A percentile compares a stretch with the other conserved stretches of the same genome.
phyloP scores from a whole-genome alignment of 2,329 filamentous ascomycete genomes.

The Phialophora macrospora region DNA sequence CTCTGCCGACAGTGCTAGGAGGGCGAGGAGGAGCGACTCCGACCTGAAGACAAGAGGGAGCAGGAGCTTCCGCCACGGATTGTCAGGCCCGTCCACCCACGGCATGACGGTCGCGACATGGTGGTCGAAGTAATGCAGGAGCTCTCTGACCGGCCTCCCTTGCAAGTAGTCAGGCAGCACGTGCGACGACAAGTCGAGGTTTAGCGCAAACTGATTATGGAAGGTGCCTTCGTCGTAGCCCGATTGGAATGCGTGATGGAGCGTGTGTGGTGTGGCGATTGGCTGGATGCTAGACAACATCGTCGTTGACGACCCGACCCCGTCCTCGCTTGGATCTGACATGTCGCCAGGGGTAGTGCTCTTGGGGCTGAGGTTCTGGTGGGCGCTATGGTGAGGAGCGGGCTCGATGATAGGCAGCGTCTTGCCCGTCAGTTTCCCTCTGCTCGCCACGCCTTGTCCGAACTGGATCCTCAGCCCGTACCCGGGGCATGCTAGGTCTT shows the following conservation, averaged over 20 bases:
- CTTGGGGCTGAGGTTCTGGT: slow-evolving; percentile 10
- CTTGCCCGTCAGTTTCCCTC: slow-evolving; percentile 30
- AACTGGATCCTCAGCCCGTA: slow-evolving; percentile 45
- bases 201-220: slow-evolving; percentile 25
- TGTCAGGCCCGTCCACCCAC: slow-evolving; percentile 41
- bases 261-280: slow-evolving; percentile 6
- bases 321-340: slow-evolving; percentile 6
- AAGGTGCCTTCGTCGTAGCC: slow-evolving; percentile 15
- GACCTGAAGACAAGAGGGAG: slow-evolving; percentile 39
- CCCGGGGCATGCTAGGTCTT: slow-evolving; percentile 44
- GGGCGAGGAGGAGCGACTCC: slow-evolving; percentile 37
- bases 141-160: slow-evolving; percentile 28
- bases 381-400: not conserved
- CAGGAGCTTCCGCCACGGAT: slow-evolving; percentile 41
- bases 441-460: slow-evolving; percentile 43
- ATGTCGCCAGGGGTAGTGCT: slow-evolving; percentile 2
- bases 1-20: slow-evolving; percentile 40
- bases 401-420: slow-evolving; percentile 33
- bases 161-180: slow-evolving; percentile 19
- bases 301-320: slow-evolving; percentile 1
- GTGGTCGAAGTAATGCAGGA: slow-evolving; percentile 40
- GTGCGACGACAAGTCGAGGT: slow-evolving; percentile 20
- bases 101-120: slow-evolving; percentile 39
- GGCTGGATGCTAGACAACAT: not conserved
- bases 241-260: slow-evolving; percentile 15